Conservation (phyloP, 2,329 filamentous ascomycete species). For the Paraphaeosphaeria minitans region DNA sequence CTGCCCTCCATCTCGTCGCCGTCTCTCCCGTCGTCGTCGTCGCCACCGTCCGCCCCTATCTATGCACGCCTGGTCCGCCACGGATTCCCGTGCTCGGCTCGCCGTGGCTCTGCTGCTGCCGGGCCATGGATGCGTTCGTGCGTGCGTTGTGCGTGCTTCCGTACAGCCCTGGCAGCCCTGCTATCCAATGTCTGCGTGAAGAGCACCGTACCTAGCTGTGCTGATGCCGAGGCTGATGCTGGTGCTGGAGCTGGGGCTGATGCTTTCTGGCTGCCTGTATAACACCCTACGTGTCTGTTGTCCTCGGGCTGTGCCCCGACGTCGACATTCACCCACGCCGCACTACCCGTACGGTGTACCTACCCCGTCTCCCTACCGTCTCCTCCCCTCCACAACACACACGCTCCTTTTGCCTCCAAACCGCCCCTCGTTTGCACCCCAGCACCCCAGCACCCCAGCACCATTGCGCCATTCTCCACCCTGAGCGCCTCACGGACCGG, state of each 20-base stretch:
- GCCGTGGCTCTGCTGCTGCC: conserved; percentile 24
- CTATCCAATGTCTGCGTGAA: conserved; percentile 18
- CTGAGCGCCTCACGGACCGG: conserved; percentile 34
- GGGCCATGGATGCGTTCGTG: conserved; percentile 14
- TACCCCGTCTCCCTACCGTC: conserved; percentile 8
- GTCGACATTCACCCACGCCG: conserved; percentile 8
- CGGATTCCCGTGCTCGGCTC: conserved; percentile 20
- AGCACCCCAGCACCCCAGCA: conserved; percentile 26
- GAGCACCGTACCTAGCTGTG: conserved; percentile 28
- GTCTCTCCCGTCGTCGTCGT: no score
- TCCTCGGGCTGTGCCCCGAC: conserved; percentile 9
- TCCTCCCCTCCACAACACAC: conserved; percentile 4
- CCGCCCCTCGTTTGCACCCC: conserved; percentile 33
- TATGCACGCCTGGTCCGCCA: conserved; percentile 27
- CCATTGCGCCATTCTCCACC: conserved; percentile 22
- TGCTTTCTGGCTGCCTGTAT: conserved; percentile 30
- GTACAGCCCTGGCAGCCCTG: no score
- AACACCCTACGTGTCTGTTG: conserved; percentile 31
- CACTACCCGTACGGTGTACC: not conserved
- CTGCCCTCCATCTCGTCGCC: not conserved
- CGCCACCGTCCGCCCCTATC: no score
- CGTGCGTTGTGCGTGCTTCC: no score
- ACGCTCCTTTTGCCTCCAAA: conserved; percentile 12
- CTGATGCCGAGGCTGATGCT: no score
- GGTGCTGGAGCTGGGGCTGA: no score